Conservation (phyloP, 352 stramenopile genomes). For the Hyphochytrium catenoides region DNA sequence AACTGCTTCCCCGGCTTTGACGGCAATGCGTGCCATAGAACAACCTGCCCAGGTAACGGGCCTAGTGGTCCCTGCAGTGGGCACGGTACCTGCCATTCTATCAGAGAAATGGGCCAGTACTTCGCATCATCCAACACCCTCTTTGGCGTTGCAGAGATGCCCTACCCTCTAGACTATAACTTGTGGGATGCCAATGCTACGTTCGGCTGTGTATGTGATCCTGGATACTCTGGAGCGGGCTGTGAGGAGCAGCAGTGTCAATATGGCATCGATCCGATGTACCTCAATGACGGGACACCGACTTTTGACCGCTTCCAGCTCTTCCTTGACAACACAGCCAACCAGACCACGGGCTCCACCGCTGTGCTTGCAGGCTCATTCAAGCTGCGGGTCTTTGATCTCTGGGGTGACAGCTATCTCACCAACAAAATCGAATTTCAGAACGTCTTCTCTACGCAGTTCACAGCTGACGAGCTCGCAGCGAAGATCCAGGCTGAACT, state of each 20-base stretch:
- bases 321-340: conserved; percentile 1
- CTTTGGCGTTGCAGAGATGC: conserved; percentile 3
- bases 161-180: conserved; percentile 8
- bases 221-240: conserved; percentile 15
- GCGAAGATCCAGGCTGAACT: too few relatives aligned
- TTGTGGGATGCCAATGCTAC: conserved; percentile 5
- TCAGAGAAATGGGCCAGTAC: conserved; percentile 27
- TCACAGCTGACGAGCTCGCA: too few relatives aligned
- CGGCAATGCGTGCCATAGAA: conserved; percentile 51
- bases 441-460: too few relatives aligned
- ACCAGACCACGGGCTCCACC: neutral
- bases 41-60: conserved; percentile 28
- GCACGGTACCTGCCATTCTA: conserved; percentile 38
- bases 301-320: conserved; percentile 21
- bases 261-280: conserved; percentile 37
- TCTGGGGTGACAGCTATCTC: conserved; percentile 32
- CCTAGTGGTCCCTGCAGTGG: too few relatives aligned
- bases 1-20: conserved; percentile 70
- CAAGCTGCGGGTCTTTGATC: conserved; percentile 31
- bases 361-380: conserved; percentile 5
- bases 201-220: conserved; percentile 4
- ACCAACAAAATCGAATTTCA: conserved; percentile 27
- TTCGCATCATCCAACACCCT: conserved; percentile 18
- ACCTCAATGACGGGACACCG: conserved; percentile 14
- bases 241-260: conserved; percentile 27